Evolutionary conservation across 169 alveolate species (phyloP).

Genomic region (Plasmodium knowlesi): DNA sequence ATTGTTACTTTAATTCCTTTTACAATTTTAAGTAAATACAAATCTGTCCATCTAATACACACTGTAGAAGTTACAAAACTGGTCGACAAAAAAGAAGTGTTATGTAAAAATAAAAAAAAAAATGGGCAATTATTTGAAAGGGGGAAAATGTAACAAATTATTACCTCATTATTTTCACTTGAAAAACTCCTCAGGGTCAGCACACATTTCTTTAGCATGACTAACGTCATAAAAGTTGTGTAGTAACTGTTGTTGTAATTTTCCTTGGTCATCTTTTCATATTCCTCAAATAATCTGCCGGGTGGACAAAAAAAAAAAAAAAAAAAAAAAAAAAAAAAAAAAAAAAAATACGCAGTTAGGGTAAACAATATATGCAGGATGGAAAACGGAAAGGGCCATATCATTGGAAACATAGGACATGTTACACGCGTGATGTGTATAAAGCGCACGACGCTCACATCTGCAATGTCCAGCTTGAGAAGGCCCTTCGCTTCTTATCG

Average conservation of each 20-base stretch:
- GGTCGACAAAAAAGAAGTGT: not conserved
- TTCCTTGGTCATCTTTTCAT: conserved; percentile 60
- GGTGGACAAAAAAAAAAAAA: not conserved
- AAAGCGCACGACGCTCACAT: conserved; percentile 22
- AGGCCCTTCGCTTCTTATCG: conserved; percentile 63
- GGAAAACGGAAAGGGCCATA: not conserved
- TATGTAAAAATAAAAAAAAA: not conserved
- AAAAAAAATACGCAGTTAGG: not conserved
- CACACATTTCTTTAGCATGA: conserved; percentile 68
- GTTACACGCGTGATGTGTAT: not conserved
- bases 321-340: not conserved
- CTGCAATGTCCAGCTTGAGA: conserved; percentile 74
- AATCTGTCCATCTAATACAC: not conserved
- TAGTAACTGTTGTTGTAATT: conserved; percentile 43
- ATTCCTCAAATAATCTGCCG: conserved; percentile 62
- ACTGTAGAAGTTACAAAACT: not conserved
- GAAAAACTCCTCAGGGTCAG: conserved; percentile 57
- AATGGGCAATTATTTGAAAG: not conserved
- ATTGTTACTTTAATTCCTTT: not conserved
- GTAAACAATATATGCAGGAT: not conserved
- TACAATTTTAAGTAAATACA: not conserved
- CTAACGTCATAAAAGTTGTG: conserved; percentile 54
- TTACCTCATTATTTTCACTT: conserved; percentile 56
- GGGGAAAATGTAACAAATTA: not conserved
- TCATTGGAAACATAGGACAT: not conserved